phyloP scores from a whole-genome alignment of 164 flowering plant genomes.

The Vitis rupestris region DNA sequence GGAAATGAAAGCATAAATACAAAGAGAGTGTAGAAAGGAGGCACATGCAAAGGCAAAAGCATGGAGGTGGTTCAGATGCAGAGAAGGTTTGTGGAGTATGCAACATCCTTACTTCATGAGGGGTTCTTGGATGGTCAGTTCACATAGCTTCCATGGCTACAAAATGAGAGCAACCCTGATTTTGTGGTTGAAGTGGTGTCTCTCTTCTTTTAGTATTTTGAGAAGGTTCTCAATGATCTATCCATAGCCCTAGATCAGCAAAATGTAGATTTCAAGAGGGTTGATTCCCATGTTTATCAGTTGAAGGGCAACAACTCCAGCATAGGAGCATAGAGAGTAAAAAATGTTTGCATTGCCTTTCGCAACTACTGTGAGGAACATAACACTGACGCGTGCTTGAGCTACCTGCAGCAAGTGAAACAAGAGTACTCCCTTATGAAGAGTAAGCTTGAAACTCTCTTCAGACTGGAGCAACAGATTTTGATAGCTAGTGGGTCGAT shows the following conservation, averaged over 20 bases:
- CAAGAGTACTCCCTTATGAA: constrained; percentile 45
- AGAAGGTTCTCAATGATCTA: constrained; percentile 52
- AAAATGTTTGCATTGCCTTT: constrained; percentile 45
- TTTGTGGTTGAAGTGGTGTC: constrained; percentile 60
- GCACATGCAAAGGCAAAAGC: background rate
- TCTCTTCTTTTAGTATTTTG: constrained; percentile 64
- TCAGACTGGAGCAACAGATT: constrained; percentile 51
- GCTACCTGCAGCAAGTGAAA: constrained; percentile 48
- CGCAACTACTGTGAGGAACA: constrained; percentile 49
- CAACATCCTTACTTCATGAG: constrained; percentile 53
- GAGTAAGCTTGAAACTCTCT: constrained; percentile 47
- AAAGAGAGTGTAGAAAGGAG: constrained; percentile 10
- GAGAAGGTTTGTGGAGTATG: constrained; percentile 54
- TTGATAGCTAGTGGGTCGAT: constrained; percentile 47
- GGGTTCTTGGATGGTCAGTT: constrained; percentile 54
- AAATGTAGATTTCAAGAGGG: constrained; percentile 23
- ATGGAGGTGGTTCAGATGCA: constrained; percentile 71
- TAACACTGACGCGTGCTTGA: constrained; percentile 49
- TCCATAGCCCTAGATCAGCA: constrained; percentile 26
- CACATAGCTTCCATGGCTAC: constrained; percentile 50
- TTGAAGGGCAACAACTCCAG: constrained; percentile 9
- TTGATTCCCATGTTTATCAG: constrained; percentile 14
- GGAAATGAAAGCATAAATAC: constrained; percentile 10
- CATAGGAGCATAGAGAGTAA: constrained; percentile 58
- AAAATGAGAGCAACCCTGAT: constrained; percentile 65